These are phyloP conservation scores for Penicillium turbatum DNA, from an alignment of 495 filamentous ascomycete genomes.

Conservation along the genomic window DNA sequence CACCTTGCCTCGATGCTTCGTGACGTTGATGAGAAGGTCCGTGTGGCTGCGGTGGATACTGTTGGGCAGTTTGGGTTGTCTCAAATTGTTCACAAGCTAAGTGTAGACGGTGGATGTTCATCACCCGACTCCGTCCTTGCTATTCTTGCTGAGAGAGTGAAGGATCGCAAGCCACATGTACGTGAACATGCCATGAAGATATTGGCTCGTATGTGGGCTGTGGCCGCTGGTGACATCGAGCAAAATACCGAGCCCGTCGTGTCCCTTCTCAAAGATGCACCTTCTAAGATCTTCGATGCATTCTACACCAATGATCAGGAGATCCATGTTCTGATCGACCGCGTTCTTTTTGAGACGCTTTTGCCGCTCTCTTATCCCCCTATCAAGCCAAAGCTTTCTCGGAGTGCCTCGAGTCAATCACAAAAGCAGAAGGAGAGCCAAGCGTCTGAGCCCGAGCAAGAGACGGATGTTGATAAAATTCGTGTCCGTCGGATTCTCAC, in stretches of 20 bases:
- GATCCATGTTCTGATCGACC: conserved; percentile 77
- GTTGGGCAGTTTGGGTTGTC: conserved; percentile 72
- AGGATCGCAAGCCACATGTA: conserved; percentile 78
- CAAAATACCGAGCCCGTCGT: conserved; percentile 72
- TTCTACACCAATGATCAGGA: conserved; percentile 89
- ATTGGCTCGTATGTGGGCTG: conserved; percentile 83
- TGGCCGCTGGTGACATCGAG: conserved; percentile 80
- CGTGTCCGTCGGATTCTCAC: conserved; percentile 81
- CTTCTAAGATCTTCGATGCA: conserved; percentile 79
- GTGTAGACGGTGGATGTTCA: conserved; percentile 63
- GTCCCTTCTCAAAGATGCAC: conserved; percentile 69
- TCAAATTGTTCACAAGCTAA: conserved; percentile 76
- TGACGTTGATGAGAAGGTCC: conserved; percentile 86
- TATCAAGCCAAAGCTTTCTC: conserved; percentile 62
- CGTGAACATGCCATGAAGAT: conserved; percentile 81
- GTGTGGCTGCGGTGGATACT: conserved; percentile 77
- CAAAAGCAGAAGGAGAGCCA: conserved; percentile 54
- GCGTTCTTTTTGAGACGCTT: conserved; percentile 79
- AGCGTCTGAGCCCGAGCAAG: conserved; percentile 41
- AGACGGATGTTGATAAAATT: conserved; percentile 73
- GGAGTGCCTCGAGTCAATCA: conserved; percentile 54
- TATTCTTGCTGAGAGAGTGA: conserved; percentile 79
- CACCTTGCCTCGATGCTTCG: conserved; percentile 74
- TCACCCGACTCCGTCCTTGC: conserved; percentile 67
- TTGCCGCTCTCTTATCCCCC: conserved; percentile 83